A percentile compares a stretch with the other conserved stretches of the same genome.
Conservation (phyloP, 2,329 filamentous ascomycete species). For the Chaetomiaceae sp. region DNA sequence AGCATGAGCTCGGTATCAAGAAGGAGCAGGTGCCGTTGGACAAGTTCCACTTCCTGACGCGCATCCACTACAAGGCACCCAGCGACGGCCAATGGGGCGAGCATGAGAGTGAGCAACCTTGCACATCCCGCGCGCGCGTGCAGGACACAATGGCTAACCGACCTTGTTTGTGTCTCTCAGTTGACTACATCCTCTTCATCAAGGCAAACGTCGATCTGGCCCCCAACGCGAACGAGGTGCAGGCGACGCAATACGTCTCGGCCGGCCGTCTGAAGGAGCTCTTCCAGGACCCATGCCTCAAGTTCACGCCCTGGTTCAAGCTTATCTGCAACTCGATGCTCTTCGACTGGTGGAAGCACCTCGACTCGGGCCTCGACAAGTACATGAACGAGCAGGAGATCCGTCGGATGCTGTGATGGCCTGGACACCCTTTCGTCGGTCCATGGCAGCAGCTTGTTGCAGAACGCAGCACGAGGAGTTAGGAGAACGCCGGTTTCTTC, state of each 20-base stretch:
- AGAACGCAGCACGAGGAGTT: neutral
- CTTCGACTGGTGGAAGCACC: conserved; percentile 93
- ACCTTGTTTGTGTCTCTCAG: conserved; percentile 39
- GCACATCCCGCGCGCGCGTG: neutral
- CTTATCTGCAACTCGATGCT: conserved; percentile 97
- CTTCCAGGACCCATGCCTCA: conserved; percentile 74
- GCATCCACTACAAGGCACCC: conserved; percentile 97
- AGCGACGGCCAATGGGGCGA: conserved; percentile 98
- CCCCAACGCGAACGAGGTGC: conserved; percentile 82
- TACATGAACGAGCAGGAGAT: conserved; percentile 85
- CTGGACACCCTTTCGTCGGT: too few species aligned
- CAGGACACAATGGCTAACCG: conserved; percentile 4
- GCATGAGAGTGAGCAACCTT: conserved; percentile 75
- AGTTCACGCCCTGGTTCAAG: conserved; percentile 99
- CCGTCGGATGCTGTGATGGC: conserved; percentile 63
- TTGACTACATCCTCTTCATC: conserved; percentile 99
- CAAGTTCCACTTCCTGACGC: conserved; percentile 87
- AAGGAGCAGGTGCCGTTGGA: conserved; percentile 83
- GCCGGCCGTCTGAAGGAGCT: conserved; percentile 76
- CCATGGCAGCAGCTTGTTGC: neutral
- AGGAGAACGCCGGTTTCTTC: neutral
- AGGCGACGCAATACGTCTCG: conserved; percentile 78
- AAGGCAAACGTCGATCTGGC: conserved; percentile 83
- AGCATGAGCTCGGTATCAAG: conserved; percentile 93
- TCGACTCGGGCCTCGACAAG: conserved; percentile 76